These are phyloP conservation scores for Psilocybe cubensis DNA, from an alignment of 768 basidiomycete species.

Conservation along the genomic window DNA sequence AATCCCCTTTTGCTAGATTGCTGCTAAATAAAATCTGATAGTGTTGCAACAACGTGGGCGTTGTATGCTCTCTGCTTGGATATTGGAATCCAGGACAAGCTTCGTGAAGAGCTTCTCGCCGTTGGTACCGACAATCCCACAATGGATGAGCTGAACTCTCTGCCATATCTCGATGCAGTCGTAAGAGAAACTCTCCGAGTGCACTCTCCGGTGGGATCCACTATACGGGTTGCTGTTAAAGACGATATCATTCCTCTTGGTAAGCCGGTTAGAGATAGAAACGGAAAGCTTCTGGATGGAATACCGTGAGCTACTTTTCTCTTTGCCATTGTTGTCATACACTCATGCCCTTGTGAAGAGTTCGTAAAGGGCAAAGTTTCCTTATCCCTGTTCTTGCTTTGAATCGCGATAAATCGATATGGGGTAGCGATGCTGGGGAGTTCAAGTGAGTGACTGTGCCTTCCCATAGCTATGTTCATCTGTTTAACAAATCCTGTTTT, in stretches of 20 bases:
- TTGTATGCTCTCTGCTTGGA: constrained; percentile 56
- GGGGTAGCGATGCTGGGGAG: constrained; percentile 66
- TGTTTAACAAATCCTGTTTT: not conserved
- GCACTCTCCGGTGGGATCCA: constrained; percentile 52
- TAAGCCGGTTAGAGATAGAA: constrained; percentile 45
- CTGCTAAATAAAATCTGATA: constrained; percentile 8
- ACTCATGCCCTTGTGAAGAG: constrained; percentile 14
- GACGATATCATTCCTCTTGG: constrained; percentile 58
- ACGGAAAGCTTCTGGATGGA: constrained; percentile 41
- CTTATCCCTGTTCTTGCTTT: constrained; percentile 54
- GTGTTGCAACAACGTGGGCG: constrained; percentile 58
- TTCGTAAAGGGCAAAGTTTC: constrained; percentile 48
- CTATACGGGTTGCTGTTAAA: constrained; percentile 45
- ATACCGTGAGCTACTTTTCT: constrained; percentile 30
- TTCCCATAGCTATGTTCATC: too few relatives aligned
- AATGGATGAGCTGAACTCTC: constrained; percentile 68
- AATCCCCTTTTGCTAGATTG: not conserved
- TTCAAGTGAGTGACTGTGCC: constrained; percentile 62
- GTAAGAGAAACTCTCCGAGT: constrained; percentile 63
- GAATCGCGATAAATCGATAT: constrained; percentile 55
- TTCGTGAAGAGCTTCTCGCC: constrained; percentile 59
- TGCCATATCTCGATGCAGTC: constrained; percentile 71
- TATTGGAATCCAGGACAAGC: constrained; percentile 51
- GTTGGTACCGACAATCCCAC: constrained; percentile 59
- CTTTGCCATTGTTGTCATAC: not conserved